phyloP scores from a whole-genome alignment of 495 filamentous ascomycete species.

The Lophium mytilinum region DNA sequence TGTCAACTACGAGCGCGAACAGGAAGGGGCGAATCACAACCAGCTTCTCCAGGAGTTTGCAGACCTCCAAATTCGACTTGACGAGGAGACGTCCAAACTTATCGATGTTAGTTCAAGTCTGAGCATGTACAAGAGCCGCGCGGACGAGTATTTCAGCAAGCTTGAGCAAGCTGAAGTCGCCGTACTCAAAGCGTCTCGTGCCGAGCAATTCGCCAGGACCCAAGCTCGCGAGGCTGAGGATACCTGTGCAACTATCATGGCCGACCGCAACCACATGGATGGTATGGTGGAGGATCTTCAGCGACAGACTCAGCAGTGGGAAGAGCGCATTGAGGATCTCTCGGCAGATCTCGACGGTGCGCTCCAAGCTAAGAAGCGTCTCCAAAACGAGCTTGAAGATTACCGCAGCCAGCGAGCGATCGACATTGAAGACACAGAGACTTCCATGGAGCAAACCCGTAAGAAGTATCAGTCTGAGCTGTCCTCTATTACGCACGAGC shows the following conservation, averaged over 20 bases:
- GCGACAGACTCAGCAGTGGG: conserved; percentile 76
- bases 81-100: conserved; percentile 77
- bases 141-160: conserved; percentile 96
- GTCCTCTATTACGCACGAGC: conserved; percentile 75
- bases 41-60: conserved; percentile 90
- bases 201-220: conserved; percentile 87
- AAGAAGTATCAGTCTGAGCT: conserved; percentile 97
- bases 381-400: conserved; percentile 97
- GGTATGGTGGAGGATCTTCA: conserved; percentile 82
- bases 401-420: conserved; percentile 91
- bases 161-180: conserved; percentile 95
- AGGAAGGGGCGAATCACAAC: conserved; percentile 72
- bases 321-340: conserved; percentile 87
- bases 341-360: conserved; percentile 81
- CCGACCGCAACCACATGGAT: conserved; percentile 88
- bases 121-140: conserved; percentile 81
- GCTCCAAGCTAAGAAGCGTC: conserved; percentile 82
- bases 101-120: conserved; percentile 78
- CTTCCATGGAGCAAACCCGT: conserved; percentile 90
- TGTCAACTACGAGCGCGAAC: conserved; percentile 63
- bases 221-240: conserved; percentile 88
- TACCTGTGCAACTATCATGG: conserved; percentile 78
- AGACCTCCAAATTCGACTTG: conserved; percentile 87
- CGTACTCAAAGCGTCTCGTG: conserved; percentile 82
- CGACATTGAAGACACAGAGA: conserved; percentile 94